phyloP scores from a whole-genome alignment of 225 moss, liverwort and hornwort species.

The Thuidium tamariscinum region DNA sequence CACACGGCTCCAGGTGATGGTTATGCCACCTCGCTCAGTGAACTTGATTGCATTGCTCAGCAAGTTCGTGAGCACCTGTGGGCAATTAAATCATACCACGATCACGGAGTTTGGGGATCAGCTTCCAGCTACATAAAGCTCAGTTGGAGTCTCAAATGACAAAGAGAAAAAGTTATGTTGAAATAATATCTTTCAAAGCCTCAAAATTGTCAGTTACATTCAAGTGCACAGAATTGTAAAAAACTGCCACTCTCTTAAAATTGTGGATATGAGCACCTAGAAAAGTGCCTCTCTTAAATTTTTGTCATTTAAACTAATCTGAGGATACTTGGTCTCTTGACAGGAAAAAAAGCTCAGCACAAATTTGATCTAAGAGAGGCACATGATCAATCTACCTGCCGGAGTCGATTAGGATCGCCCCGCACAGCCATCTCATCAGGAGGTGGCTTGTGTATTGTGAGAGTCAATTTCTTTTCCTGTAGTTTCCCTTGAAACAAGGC shows the following conservation, averaged over 20 bases:
- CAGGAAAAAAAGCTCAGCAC: not conserved
- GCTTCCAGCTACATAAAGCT: not conserved
- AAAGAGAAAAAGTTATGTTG: not conserved
- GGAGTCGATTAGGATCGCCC: slow-evolving; percentile 71
- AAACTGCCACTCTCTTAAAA: not conserved
- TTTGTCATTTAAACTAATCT: too few relatives aligned
- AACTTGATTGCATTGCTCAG: slow-evolving; percentile 97
- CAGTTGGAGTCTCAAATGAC: not conserved
- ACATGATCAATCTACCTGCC: slow-evolving; percentile 31
- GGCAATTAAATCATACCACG: not conserved
- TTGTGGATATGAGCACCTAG: not conserved
- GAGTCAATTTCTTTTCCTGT: slow-evolving; percentile 51
- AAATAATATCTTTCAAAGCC: not conserved
- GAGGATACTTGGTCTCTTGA: not conserved
- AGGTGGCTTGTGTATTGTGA: slow-evolving; percentile 43
- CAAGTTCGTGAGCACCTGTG: slow-evolving; percentile 75
- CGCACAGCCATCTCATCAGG: slow-evolving; percentile 42
- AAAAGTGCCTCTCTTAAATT: not conserved
- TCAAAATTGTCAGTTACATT: not conserved
- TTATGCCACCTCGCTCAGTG: slow-evolving; percentile 64
- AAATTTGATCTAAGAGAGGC: not conserved
- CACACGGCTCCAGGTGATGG: slow-evolving; percentile 54
- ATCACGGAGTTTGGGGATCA: not conserved
- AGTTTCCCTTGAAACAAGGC: slow-evolving; percentile 75
- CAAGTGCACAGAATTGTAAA: not conserved